Evolutionary conservation across 1,139 yeast genomes (phyloP), one percentile per base, ranked within the genome.

Genomic region (Debaryomycetaceae sp.): DNA sequence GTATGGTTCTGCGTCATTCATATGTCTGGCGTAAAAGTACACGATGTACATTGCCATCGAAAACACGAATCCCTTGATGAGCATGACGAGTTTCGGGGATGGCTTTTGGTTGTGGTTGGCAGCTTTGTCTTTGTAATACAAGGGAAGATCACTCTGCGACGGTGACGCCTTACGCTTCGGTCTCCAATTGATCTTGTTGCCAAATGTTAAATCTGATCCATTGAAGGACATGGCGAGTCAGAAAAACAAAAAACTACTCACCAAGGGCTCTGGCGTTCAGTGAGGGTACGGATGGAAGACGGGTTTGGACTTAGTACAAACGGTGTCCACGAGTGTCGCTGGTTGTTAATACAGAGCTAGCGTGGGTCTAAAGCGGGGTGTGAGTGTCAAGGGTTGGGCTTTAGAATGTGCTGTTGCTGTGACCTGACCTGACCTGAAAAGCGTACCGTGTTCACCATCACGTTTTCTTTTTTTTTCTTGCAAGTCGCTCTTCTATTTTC

Each of bases 1-100:
- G 18, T 9, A 15, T 17, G 30, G 11, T 10, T 25, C 17, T 17
- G 11, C 4, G 5, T 6, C 11, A 10, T 14, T 16, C 6, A 18
- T 16, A 21, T 25, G 29, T n/a, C 34, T 32, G n/a, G 38, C 32
- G 12, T 21, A 31, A 36, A 49, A 48, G 44, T 66, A 68, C 6
- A 65, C 39, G 12, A 51, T 34, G 43, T 72, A 74, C 18, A 71
- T 44, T 10, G 56, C 56, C 17, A 69, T 30, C 2, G 74, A 55
- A 1, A 56, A 49, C 1, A 68, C 19, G 25, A 71, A 54, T 1
- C 67, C 74, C 43, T 65, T 69, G 30, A 66, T 45, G 19, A 71
- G 41, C 76, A 71, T 70, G 34, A 45, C 37, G 6, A 48, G 12
- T 35, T 45, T 53, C 18, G 39, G n/a, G 9, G 28, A 31, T 5